A percentile compares a stretch with the other conserved stretches of the same genome.
Evolutionary conservation across 2,329 filamentous ascomycete species (phyloP).

Genomic region (Aspergillus pseudotamarii): DNA sequence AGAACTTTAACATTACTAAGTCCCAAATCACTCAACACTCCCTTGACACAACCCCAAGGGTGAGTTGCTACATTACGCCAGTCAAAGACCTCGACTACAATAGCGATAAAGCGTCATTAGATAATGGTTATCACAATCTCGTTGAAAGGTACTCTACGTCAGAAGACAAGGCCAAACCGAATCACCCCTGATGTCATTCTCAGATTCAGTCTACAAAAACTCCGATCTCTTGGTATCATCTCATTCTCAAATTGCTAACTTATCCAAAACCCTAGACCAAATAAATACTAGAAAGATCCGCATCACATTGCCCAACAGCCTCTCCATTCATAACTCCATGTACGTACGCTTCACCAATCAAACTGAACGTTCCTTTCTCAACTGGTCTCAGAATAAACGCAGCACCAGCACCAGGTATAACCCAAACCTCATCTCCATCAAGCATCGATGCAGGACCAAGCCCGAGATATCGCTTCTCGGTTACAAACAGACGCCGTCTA

Average conservation of each 20-base stretch:
- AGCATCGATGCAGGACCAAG: constrained; percentile 6
- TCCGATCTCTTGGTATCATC: not conserved
- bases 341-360: constrained; percentile 8
- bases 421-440: constrained; percentile 8
- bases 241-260: not conserved
- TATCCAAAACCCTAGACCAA: not conserved
- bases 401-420: constrained; percentile 5
- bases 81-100: too few species aligned
- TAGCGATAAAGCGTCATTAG: too few species aligned
- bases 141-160: too few species aligned
- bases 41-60: too few species aligned
- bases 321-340: constrained; percentile 8
- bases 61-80: too few species aligned
- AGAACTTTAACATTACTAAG: too few species aligned
- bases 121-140: too few species aligned
- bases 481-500: constrained; percentile 9
- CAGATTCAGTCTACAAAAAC: too few species aligned
- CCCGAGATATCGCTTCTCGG: constrained; percentile 1
- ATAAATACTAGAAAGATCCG: not conserved
- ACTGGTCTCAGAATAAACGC: not conserved
- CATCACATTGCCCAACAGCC: not conserved
- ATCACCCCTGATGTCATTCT: too few species aligned
- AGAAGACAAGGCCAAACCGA: too few species aligned
- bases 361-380: not conserved
- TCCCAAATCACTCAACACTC: too few species aligned